Conservation (phyloP, 495 filamentous ascomycete species). For the Neurospora discreta region DNA sequence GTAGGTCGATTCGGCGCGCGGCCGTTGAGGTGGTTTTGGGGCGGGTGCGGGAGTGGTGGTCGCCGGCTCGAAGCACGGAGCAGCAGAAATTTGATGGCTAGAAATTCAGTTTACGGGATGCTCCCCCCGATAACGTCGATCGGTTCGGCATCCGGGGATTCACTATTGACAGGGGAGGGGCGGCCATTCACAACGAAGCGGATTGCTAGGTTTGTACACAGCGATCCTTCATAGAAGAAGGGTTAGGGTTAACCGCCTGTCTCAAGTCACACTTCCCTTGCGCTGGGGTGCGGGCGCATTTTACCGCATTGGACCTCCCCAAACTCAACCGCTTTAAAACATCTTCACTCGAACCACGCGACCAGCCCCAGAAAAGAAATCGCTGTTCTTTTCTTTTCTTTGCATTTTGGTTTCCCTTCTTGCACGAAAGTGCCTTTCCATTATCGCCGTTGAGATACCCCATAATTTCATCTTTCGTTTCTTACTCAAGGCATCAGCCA, state of each 20-base stretch:
- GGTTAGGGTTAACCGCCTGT: not conserved
- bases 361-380: not conserved
- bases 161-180: not conserved
- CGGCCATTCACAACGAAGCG: not conserved
- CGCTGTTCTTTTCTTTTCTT: too few relatives aligned
- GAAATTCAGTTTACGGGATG: not conserved
- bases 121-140: not conserved
- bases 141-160: not conserved
- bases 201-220: not conserved
- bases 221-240: not conserved
- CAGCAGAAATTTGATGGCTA: not conserved
- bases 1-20: not conserved
- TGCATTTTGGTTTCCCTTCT: not conserved
- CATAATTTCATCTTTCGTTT: not conserved
- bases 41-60: not conserved
- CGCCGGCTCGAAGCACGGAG: not conserved
- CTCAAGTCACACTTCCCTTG: not conserved
- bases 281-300: not conserved
- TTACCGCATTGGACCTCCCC: not conserved
- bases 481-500: conserved; percentile 2
- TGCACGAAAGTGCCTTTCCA: not conserved
- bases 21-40: not conserved
- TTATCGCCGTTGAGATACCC: not conserved
- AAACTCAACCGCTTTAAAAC: not conserved
- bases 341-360: not conserved